phyloP scores from a whole-genome alignment of 495 filamentous ascomycete genomes.

The Trichodelitschia bisporula region DNA sequence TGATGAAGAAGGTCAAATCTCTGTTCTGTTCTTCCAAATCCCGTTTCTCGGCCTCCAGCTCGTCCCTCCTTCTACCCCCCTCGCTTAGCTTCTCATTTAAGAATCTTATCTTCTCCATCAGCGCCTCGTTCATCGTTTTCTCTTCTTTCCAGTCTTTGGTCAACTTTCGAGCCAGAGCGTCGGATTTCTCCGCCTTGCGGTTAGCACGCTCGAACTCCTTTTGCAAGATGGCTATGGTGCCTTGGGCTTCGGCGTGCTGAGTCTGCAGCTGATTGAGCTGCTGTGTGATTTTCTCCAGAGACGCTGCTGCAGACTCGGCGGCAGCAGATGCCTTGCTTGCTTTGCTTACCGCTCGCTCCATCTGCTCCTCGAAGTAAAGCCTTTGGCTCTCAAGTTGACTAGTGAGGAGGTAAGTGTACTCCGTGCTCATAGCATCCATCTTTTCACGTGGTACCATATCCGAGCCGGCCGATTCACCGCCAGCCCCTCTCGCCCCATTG shows the following conservation, averaged over 20 bases:
- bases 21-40: conserved; percentile 64
- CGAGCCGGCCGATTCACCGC: conserved; percentile 11
- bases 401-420: conserved; percentile 84
- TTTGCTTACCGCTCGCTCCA: conserved; percentile 80
- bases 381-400: conserved; percentile 80
- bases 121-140: conserved; percentile 51
- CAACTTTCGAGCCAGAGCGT: conserved; percentile 48
- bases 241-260: conserved; percentile 26
- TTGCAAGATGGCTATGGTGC: conserved; percentile 41
- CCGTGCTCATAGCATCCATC: conserved; percentile 70
- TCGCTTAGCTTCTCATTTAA: conserved; percentile 20
- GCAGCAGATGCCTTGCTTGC: conserved; percentile 44
- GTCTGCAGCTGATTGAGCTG: conserved; percentile 8
- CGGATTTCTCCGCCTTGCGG: conserved; percentile 40
- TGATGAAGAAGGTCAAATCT: conserved; percentile 81
- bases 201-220: conserved; percentile 42
- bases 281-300: conserved; percentile 23
- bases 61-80: conserved; percentile 23
- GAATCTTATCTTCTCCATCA: conserved; percentile 53
- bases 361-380: conserved; percentile 79
- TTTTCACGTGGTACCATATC: conserved; percentile 78
- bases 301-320: conserved; percentile 32
- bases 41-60: conserved; percentile 29
- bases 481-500: conserved; percentile 6
- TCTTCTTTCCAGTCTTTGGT: conserved; percentile 68